A percentile compares a stretch with the other conserved stretches of the same genome.
Conservation (phyloP, 768 basidiomycete genomes). For the Lentinula detonsa region DNA sequence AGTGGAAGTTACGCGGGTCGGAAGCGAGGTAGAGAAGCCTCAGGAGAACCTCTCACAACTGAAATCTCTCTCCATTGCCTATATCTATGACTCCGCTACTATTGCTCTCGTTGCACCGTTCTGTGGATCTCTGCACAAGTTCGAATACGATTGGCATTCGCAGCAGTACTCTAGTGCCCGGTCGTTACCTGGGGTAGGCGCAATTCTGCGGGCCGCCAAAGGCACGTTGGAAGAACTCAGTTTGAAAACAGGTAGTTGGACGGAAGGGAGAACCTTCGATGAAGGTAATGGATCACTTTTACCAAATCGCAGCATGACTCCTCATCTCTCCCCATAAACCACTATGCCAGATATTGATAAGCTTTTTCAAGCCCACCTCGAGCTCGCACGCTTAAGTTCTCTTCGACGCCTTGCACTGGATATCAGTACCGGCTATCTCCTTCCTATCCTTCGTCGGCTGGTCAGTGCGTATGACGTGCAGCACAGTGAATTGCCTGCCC, state of each 20-base stretch:
- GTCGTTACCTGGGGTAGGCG: constrained; percentile 4
- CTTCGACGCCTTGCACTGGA: not conserved
- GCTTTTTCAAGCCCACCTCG: not conserved
- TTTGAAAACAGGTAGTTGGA: constrained; percentile 1
- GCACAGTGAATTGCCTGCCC: not conserved
- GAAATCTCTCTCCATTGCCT: not conserved
- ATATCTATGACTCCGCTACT: not conserved
- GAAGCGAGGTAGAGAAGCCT: not conserved
- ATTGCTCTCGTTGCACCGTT: not conserved
- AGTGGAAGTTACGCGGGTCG: not conserved
- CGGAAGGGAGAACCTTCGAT: not conserved
- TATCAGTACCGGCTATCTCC: not conserved
- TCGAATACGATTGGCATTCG: constrained; percentile 3
- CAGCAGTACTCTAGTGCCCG: constrained; percentile 2
- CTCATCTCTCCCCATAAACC: not conserved
- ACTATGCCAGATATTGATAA: not conserved
- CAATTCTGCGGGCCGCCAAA: constrained; percentile 1
- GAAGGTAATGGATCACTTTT: not conserved
- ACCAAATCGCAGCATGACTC: not conserved
- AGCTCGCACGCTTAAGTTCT: not conserved
- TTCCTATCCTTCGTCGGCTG: not conserved
- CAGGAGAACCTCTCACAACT: not conserved
- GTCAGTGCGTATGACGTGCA: not conserved
- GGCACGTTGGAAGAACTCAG: not conserved
- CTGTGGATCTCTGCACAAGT: not conserved